Conservation (phyloP, 2,329 filamentous ascomycete species). For the Aspergillus calidoustus region DNA sequence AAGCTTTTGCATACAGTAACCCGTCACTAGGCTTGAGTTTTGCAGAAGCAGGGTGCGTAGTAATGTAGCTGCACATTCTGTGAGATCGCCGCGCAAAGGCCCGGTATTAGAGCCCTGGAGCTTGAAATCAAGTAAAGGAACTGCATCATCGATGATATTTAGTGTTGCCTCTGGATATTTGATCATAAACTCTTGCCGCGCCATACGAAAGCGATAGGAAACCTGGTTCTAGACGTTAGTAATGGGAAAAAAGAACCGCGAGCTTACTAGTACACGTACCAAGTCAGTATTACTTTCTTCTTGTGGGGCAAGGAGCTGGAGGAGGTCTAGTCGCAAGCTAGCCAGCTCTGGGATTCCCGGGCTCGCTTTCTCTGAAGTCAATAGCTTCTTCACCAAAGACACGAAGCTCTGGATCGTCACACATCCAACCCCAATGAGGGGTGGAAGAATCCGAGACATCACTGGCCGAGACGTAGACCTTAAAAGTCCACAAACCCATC, state of each 20-base stretch:
- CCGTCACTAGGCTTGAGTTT: conserved; percentile 34
- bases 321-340: conserved; percentile 36
- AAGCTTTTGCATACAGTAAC: conserved; percentile 37
- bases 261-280: conserved; percentile 27
- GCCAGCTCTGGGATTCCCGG: conserved; percentile 32
- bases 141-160: conserved; percentile 39
- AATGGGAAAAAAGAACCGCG: neutral
- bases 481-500: conserved; percentile 48
- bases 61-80: conserved; percentile 32
- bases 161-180: conserved; percentile 41
- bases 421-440: conserved; percentile 52
- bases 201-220: conserved; percentile 46
- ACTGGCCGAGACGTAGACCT: conserved; percentile 38
- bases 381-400: conserved; percentile 38
- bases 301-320: conserved; percentile 37
- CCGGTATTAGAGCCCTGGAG: conserved; percentile 3
- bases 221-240: conserved; percentile 27
- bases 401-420: conserved; percentile 49
- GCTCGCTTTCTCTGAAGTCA: conserved; percentile 28
- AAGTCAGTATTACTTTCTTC: conserved; percentile 33
- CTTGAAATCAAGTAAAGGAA: conserved; percentile 26
- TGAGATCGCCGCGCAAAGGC: conserved; percentile 23
- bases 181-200: conserved; percentile 44
- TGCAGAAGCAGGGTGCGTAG: conserved; percentile 41
- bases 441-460: conserved; percentile 40